phyloP scores from a whole-genome alignment of 805 yeast genomes.

The Kazachstania africana region DNA sequence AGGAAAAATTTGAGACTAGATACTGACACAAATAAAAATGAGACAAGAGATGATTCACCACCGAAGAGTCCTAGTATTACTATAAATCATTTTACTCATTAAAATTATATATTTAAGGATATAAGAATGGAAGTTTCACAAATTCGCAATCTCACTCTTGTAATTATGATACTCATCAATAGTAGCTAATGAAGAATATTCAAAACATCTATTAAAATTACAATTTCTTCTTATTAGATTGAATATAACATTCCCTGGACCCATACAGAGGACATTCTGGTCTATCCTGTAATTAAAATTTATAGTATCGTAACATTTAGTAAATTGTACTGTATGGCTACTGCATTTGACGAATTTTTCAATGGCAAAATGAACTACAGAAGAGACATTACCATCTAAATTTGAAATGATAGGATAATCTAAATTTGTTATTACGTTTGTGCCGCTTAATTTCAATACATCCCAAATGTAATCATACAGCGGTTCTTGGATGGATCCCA shows the following conservation, averaged over 20 bases:
- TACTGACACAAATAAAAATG: too few species aligned
- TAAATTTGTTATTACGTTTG: conserved; percentile 15
- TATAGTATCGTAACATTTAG: conserved; percentile 23
- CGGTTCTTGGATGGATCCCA: conserved; percentile 23
- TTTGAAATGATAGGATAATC: conserved; percentile 23
- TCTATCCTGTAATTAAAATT: conserved; percentile 7
- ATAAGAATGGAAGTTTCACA: not conserved
- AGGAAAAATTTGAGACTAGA: too few species aligned
- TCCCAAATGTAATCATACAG: conserved; percentile 25
- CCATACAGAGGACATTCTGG: conserved; percentile 17
- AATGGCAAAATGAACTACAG: conserved; percentile 19
- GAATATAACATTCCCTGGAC: conserved; percentile 24
- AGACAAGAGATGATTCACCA: not conserved
- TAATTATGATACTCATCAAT: conserved; percentile 12
- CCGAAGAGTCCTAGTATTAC: conserved; percentile 14
- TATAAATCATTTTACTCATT: not conserved
- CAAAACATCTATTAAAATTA: conserved; percentile 10
- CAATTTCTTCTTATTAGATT: conserved; percentile 22
- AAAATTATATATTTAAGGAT: not conserved
- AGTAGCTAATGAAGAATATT: conserved; percentile 18
- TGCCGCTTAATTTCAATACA: conserved; percentile 18
- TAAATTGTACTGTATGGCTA: conserved; percentile 24
- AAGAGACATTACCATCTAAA: conserved; percentile 20
- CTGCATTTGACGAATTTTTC: conserved; percentile 25
- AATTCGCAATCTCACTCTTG: not conserved